Conservation (phyloP, 305 asterid species). For the Plantago lanceolata region DNA sequence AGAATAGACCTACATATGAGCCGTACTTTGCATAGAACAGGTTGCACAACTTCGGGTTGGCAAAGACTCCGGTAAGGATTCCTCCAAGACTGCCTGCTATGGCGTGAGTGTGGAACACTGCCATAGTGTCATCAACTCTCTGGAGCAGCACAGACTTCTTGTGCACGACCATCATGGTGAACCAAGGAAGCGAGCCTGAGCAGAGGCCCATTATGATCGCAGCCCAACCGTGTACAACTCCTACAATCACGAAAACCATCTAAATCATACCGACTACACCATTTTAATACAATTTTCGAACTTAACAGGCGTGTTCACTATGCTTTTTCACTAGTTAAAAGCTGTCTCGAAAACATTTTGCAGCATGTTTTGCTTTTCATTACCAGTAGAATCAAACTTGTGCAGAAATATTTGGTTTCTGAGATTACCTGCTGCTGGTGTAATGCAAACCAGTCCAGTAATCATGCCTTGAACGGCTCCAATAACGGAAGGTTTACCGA, state of each 20-base stretch:
- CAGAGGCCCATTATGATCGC: conserved; percentile 64
- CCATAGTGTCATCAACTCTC: conserved; percentile 66
- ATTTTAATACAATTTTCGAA: too few species aligned
- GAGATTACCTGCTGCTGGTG: conserved; percentile 63
- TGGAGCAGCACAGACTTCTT: conserved; percentile 50
- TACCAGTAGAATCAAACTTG: too few species aligned
- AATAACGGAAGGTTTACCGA: conserved; percentile 54
- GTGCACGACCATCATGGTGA: conserved; percentile 73
- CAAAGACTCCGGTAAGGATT: conserved; percentile 56
- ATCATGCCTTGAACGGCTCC: conserved; percentile 72
- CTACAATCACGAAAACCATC: conserved; percentile 23
- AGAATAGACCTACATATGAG: conserved; percentile 46
- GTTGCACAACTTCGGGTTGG: conserved; percentile 45
- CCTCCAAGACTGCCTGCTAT: conserved; percentile 66
- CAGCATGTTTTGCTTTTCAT: too few species aligned
- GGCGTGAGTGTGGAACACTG: conserved; percentile 65
- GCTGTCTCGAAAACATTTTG: too few species aligned
- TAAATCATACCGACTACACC: not conserved
- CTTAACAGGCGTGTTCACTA: too few species aligned
- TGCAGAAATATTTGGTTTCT: not conserved
- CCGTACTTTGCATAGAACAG: conserved; percentile 38
- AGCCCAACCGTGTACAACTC: conserved; percentile 74
- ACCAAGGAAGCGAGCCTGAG: conserved; percentile 69
- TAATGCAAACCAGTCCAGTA: conserved; percentile 64
- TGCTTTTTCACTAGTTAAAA: too few species aligned